These are phyloP conservation scores for Solanum paucissectum DNA, from an alignment of 257 asterid species.

Conservation along the genomic window DNA sequence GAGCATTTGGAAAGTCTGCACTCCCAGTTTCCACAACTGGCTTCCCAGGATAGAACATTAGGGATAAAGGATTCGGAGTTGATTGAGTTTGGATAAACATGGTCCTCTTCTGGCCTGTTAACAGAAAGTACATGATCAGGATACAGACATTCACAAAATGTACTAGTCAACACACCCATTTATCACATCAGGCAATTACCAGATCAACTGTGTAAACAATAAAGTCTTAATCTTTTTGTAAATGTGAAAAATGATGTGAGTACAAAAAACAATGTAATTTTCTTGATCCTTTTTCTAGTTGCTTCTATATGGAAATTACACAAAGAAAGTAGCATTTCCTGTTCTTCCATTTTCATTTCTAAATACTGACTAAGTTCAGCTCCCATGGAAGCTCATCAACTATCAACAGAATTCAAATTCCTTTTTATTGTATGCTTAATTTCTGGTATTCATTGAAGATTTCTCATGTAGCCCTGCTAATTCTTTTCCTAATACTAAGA, in stretches of 20 bases:
- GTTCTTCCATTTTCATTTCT: background rate
- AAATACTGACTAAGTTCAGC: background rate
- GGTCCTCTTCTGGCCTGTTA: slow-evolving; percentile 86
- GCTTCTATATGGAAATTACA: background rate
- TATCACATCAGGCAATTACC: background rate
- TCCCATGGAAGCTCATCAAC: background rate
- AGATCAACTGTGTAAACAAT: background rate
- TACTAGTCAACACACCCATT: background rate
- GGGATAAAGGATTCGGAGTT: slow-evolving; percentile 89
- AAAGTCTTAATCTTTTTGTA: background rate
- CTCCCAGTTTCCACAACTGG: slow-evolving; percentile 82
- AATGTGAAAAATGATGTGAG: background rate
- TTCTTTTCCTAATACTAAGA: background rate
- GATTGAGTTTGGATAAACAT: slow-evolving; percentile 94
- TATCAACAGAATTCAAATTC: background rate
- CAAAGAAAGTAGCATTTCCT: background rate
- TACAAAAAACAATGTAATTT: no score
- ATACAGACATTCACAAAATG: background rate
- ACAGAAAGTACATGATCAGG: slow-evolving; percentile 1
- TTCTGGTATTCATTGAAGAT: background rate
- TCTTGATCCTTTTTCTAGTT: background rate
- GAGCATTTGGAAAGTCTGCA: slow-evolving; percentile 89
- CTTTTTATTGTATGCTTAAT: background rate
- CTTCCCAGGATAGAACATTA: slow-evolving; percentile 96
- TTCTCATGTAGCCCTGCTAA: background rate